Evolutionary conservation across 495 filamentous ascomycete genomes (phyloP), one percentile per base, ranked within the genome.

Genomic region (Neurospora discreta): DNA sequence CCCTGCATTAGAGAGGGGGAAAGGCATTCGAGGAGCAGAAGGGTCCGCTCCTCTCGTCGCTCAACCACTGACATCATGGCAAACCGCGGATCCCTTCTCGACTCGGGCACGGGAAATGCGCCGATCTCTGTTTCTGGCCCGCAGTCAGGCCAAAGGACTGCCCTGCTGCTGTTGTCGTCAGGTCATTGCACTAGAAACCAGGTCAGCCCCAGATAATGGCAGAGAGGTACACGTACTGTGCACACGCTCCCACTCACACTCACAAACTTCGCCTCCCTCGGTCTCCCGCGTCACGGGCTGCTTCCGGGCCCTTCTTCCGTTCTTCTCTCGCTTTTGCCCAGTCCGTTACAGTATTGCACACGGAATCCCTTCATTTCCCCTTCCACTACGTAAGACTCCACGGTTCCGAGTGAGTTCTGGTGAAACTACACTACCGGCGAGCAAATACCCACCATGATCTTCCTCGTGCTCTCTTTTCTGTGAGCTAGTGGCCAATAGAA

Each of bases 61-160:
- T 65, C 71, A 69, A 73, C 77, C 77, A 79, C 71, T 79, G 77
- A 79, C 78, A 78, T 79, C 78, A 77, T 77, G 69, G 69, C 46
- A 67, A 71, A 15, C 13, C 39, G 70, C 68, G 33, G 36, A 72
- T 72, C 74, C 41, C 69, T 71, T 71, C 39, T 58, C 44, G 5
- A 33, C 60, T 39, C 36, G 70, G 72, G 68, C 43, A 41, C 42
- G 69, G 38, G 41, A 43, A 74, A 16, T 71, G 42, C 16, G 72
- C 68, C 67, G 58, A 71, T 73, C 58, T 68, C 69, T 39, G 71
- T 42, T n/a, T 42, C 41, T 46, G 71, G 11, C n/a, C 40, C 18
- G 46, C 20, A 39, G 58, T 30, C 67, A 36, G 8, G 69, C 33
- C 70, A 30, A 60, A 13, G 39, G 11, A 44, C 42, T 43, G 71